These are phyloP conservation scores for Rhizoctonia solani DNA, from an alignment of 1,284 basidiomycete species.

Conservation along the genomic window DNA sequence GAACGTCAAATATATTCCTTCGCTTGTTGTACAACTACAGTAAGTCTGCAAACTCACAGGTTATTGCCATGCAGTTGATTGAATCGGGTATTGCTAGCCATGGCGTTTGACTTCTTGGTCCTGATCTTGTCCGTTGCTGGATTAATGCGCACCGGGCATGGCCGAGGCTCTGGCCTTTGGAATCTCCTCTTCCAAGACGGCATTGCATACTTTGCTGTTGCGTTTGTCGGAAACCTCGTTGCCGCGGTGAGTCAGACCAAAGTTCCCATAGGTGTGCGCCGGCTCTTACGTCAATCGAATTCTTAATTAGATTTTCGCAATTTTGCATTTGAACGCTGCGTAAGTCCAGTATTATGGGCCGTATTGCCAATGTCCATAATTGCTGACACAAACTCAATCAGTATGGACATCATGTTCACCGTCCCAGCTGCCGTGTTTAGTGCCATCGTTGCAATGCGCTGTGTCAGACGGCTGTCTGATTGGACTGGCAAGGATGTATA, in stretches of 20 bases:
- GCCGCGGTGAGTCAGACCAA: slow-evolving; percentile 63
- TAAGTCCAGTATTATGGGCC: neutral
- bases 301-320: slow-evolving; percentile 9
- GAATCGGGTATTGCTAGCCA: no score
- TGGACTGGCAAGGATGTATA: slow-evolving; percentile 32
- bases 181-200: slow-evolving; percentile 34
- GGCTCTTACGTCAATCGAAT: neutral
- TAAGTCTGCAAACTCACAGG: slow-evolving; percentile 47
- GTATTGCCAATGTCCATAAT: neutral
- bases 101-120: slow-evolving; percentile 70
- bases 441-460: slow-evolving; percentile 35
- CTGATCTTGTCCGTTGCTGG: slow-evolving; percentile 66
- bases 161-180: slow-evolving; percentile 32
- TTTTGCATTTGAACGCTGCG: slow-evolving; percentile 24
- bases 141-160: slow-evolving; percentile 37
- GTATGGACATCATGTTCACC: slow-evolving; percentile 38
- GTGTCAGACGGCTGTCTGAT: slow-evolving; percentile 35
- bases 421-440: slow-evolving; percentile 34
- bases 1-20: slow-evolving; percentile 43
- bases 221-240: slow-evolving; percentile 59
- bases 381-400: neutral
- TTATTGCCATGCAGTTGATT: slow-evolving; percentile 53
- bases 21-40: slow-evolving; percentile 40
- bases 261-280: neutral
- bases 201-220: slow-evolving; percentile 29